Evolutionary conservation across 2,329 filamentous ascomycete genomes (phyloP), one percentile per base, ranked within the genome.

Genomic region (Paraphoma sp.): DNA sequence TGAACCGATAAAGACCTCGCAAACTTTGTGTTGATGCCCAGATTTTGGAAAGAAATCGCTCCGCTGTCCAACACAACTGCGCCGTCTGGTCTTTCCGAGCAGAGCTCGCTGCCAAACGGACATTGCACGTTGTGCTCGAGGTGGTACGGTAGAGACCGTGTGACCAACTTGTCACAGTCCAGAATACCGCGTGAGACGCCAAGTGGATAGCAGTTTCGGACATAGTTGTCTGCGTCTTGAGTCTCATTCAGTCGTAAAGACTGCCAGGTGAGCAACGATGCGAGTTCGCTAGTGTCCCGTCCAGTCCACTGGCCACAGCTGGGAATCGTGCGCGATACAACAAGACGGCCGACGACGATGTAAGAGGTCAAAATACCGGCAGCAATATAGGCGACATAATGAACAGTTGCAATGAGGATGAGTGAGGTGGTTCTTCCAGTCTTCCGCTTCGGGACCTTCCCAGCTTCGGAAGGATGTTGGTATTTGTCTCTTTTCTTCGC

Each of bases 1-100:
- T 48, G 51, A 4, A 48, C 18, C 29, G 33, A 43, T 5, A 53
- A 12, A 14, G 16, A 38, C 29, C 31, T 45, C 6, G 51, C 31
- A 46, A 40, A 48, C 18, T 43, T 43, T 17, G 43, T 30, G 12
- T 53, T 53, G 44, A 53, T 53, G n/a, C 51, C 51, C 33, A 53
- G n/a, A 17, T 41, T 14, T 9, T 23, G 16, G 28, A 53, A 53
- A 4, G 36, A 18, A 9, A 48, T 48, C 1, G 28, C 17, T 4
- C 45, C 44, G 36, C 48, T 51, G 48, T 51, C 48, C 7, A 51
- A n/a, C 14, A 40, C 40, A 16, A 43, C 7, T 14, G 36, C 40
- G 4, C 30, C 40, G 6, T 44, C 30, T 12, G 23, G 18, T 46
- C 44, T 7, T 17, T 18, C 18, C 16, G 46, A 38, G 28, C 48